These are phyloP conservation scores for Schoenoplectus triqueter DNA, from an alignment of 202 grass and related monocot genomes.

Conservation along the genomic window DNA sequence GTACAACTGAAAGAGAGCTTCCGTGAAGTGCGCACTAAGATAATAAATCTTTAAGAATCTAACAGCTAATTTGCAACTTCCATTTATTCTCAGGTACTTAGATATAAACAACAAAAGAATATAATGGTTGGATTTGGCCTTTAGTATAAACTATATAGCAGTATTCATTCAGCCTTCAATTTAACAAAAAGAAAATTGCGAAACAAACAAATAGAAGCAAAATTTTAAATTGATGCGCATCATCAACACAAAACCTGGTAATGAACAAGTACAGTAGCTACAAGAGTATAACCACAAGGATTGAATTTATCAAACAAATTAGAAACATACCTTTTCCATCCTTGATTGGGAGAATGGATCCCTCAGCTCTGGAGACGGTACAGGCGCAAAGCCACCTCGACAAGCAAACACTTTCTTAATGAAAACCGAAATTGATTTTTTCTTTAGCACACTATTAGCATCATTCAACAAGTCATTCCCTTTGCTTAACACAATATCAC, in stretches of 20 bases:
- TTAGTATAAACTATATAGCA: too few species aligned
- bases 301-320: slow-evolving; percentile 11
- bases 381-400: slow-evolving; percentile 58
- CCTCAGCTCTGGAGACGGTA: slow-evolving; percentile 51
- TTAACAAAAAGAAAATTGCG: neutral
- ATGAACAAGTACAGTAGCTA: neutral
- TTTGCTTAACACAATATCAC: slow-evolving; percentile 55
- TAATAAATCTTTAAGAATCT: neutral
- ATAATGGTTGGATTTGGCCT: neutral
- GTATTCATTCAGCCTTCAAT: neutral
- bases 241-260: neutral
- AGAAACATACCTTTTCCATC: slow-evolving; percentile 72
- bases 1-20: neutral
- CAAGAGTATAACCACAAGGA: neutral
- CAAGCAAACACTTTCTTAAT: slow-evolving; percentile 56
- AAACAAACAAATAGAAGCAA: neutral
- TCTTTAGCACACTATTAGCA: slow-evolving; percentile 48
- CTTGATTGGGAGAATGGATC: slow-evolving; percentile 73
- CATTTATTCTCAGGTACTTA: neutral
- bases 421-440: slow-evolving; percentile 61
- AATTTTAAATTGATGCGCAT: neutral
- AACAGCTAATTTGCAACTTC: neutral
- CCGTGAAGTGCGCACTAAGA: neutral
- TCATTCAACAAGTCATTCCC: slow-evolving; percentile 50
- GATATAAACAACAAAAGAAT: neutral